Evolutionary conservation across 1,139 yeast genomes (phyloP).

Genomic region (Debaryomyces nepalensis): DNA sequence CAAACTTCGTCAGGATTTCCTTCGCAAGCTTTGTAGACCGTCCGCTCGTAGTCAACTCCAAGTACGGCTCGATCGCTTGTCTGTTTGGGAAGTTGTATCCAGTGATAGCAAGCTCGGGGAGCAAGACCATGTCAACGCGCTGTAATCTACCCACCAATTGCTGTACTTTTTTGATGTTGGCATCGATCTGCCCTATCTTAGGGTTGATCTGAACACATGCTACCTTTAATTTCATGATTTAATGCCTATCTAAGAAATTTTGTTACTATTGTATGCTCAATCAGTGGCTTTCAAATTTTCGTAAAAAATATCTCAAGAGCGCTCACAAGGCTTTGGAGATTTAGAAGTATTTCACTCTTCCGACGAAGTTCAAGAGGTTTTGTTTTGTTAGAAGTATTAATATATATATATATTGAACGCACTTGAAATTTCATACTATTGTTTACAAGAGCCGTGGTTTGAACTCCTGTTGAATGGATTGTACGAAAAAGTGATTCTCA

Average conservation of each 20-base stretch:
- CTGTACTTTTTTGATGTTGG: conserved; percentile 56
- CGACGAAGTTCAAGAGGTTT: neutral
- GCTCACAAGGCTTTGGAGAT: conserved; percentile 5
- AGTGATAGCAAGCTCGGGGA: conserved; percentile 86
- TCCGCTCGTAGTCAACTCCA: conserved; percentile 44
- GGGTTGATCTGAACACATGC: conserved; percentile 78
- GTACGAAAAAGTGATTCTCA: neutral
- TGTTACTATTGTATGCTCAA: neutral
- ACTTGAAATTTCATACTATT: neutral
- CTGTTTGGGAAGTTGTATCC: conserved; percentile 73
- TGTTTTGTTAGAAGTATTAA: neutral
- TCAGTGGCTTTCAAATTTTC: neutral
- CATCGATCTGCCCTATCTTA: conserved; percentile 58
- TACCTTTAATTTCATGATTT: conserved; percentile 42
- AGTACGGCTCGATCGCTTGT: conserved; percentile 60
- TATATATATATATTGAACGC: neutral
- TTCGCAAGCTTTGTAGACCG: conserved; percentile 60
- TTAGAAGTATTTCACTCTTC: neutral
- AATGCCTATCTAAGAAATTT: neutral
- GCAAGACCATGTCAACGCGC: conserved; percentile 65
- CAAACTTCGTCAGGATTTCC: conserved; percentile 50
- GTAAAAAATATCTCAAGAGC: conserved; percentile 1
- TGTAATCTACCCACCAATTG: conserved; percentile 34
- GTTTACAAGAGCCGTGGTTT: neutral
- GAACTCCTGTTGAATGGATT: neutral